Percentiles rank a stretch among this genome's conserved stretches.
phyloP scores from a whole-genome alignment of 192 early-diverging fungal species.

The Backusella mclennaniae region DNA sequence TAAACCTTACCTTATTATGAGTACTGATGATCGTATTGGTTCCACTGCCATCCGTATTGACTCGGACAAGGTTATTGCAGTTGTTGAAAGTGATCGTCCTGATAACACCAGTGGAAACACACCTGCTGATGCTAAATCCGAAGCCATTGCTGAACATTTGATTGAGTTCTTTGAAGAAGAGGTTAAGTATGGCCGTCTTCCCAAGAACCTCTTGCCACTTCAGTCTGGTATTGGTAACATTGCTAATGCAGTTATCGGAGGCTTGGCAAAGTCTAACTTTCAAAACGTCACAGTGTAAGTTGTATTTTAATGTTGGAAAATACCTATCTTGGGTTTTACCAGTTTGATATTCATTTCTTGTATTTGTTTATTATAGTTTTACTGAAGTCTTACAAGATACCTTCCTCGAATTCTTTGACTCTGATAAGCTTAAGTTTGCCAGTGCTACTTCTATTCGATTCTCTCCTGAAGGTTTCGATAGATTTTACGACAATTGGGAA shows the following conservation, averaged over 20 bases:
- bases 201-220: slow-evolving; percentile 32
- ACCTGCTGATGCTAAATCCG: slow-evolving; percentile 24
- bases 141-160: slow-evolving; percentile 33
- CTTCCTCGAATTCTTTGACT: slow-evolving; percentile 40
- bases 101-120: slow-evolving; percentile 32
- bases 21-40: slow-evolving; percentile 38
- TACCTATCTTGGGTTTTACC: background rate
- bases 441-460: slow-evolving; percentile 40
- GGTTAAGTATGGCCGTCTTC: slow-evolving; percentile 37
- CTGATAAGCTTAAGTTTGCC: slow-evolving; percentile 28
- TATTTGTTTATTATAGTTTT: slow-evolving; percentile 12
- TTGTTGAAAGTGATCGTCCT: slow-evolving; percentile 31
- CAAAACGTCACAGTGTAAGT: slow-evolving; percentile 41
- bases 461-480: slow-evolving; percentile 39
- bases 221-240: slow-evolving; percentile 46
- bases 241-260: slow-evolving; percentile 42
- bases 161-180: slow-evolving; percentile 43
- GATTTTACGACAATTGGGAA: slow-evolving; percentile 41
- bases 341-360: background rate
- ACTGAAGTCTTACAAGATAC: slow-evolving; percentile 46
- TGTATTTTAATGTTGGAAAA: background rate
- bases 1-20: slow-evolving; percentile 39
- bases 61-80: slow-evolving; percentile 35
- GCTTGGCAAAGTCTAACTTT: slow-evolving; percentile 36
- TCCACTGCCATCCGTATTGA: slow-evolving; percentile 35